Evolutionary conservation across 179 eudicot genomes (phyloP).

Genomic region (Silene noctiflora): DNA sequence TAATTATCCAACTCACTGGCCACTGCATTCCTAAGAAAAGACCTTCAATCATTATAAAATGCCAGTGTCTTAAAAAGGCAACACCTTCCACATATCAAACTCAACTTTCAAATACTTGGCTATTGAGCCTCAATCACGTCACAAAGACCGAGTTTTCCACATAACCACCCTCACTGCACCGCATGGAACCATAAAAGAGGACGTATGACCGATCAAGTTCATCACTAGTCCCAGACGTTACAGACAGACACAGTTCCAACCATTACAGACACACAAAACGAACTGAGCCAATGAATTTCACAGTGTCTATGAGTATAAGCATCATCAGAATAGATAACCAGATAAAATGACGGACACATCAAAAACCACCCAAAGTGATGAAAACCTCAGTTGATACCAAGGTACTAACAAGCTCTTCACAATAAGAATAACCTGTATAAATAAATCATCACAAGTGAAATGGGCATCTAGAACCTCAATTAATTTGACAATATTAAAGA

Average conservation of each 20-base stretch:
- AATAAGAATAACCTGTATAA: not conserved
- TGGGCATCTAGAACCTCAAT: not conserved
- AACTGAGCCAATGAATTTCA: not conserved
- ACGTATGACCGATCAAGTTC: not conserved
- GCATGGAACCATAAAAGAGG: not conserved
- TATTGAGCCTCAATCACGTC: no score
- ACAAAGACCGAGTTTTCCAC: no score
- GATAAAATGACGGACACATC: not conserved
- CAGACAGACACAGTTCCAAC: not conserved
- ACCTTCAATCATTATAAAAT: not conserved
- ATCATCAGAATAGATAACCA: not conserved
- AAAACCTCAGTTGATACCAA: not conserved
- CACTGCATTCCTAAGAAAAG: not conserved
- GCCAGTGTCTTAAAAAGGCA: not conserved
- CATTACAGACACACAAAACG: no score
- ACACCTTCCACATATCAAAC: conserved; percentile 5
- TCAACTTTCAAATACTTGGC: not conserved
- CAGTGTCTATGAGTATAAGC: not conserved
- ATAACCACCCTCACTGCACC: not conserved
- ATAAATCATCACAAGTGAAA: not conserved
- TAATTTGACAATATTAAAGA: not conserved
- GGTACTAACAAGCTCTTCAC: not conserved
- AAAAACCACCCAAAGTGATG: not conserved
- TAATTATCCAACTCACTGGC: not conserved
- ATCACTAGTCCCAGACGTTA: not conserved